phyloP scores from a whole-genome alignment of 2,329 filamentous ascomycete genomes.

The Kalmusia sp. region DNA sequence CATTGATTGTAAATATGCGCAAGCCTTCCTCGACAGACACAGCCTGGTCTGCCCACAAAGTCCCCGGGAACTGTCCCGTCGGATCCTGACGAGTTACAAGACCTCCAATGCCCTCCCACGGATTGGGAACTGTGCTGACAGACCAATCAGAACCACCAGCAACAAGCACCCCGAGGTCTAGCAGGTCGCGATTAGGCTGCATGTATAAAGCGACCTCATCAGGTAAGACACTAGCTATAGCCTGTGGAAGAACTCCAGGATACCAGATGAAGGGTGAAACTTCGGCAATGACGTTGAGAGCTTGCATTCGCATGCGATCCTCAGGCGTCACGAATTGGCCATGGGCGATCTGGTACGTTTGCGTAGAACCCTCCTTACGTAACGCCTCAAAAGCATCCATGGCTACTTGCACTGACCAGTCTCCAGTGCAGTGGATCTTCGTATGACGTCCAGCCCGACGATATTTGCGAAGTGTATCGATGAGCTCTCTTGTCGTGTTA shows the following conservation, averaged over 20 bases:
- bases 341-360: not conserved
- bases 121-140: not conserved
- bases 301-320: not conserved
- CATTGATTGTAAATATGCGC: not conserved
- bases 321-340: not conserved
- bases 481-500: not conserved
- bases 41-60: not conserved
- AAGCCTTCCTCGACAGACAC: not conserved
- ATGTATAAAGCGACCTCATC: not conserved
- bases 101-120: not conserved
- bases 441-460: not conserved
- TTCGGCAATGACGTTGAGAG: not conserved
- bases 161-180: not conserved
- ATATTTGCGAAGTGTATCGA: not conserved
- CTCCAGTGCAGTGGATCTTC: not conserved
- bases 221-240: not conserved
- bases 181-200: not conserved
- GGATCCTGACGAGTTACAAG: not conserved
- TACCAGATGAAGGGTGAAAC: slow-evolving; percentile 1
- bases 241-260: not conserved
- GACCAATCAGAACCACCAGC: not conserved
- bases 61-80: not conserved
- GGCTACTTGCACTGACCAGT: not conserved
- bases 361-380: not conserved
- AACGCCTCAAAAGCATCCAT: not conserved